Percentiles rank a stretch among this genome's conserved stretches.
Conservation (phyloP, 1,284 basidiomycete species). For the Leccinum variabile region DNA sequence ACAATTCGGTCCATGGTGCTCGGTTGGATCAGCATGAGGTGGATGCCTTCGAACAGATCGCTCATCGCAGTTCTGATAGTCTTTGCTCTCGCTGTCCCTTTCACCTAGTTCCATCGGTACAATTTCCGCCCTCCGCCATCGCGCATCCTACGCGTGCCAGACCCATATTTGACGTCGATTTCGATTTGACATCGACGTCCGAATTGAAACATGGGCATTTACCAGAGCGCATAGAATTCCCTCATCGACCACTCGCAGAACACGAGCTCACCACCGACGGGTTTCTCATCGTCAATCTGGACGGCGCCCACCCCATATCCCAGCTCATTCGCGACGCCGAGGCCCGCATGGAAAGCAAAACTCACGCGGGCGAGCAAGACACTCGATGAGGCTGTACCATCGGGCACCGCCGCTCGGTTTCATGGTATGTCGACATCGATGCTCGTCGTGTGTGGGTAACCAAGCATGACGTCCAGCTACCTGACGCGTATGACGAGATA, state of each 20-base stretch:
- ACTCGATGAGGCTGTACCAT: constrained; percentile 44
- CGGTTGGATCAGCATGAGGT: neutral
- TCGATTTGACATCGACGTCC: neutral
- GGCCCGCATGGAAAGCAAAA: constrained; percentile 42
- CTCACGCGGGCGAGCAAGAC: constrained; percentile 44
- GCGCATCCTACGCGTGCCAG: neutral
- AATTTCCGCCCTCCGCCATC: neutral
- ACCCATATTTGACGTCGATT: neutral
- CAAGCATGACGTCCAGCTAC: constrained; percentile 53
- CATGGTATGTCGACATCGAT: constrained; percentile 38
- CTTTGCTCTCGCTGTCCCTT: neutral
- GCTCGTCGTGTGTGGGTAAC: neutral
- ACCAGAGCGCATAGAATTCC: neutral
- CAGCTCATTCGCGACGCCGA: constrained; percentile 45
- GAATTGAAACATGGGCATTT: neutral
- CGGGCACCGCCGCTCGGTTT: constrained; percentile 54
- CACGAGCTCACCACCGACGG: constrained; percentile 32
- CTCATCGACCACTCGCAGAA: constrained; percentile 5
- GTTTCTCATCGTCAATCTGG: constrained; percentile 33
- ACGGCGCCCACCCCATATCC: constrained; percentile 43
- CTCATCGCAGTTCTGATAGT: constrained; percentile 7
- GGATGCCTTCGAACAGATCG: constrained; percentile 5
- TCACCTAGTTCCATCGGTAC: neutral
- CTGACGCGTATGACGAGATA: constrained; percentile 61
- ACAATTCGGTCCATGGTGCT: constrained; percentile 1